Percentiles rank a stretch among this genome's conserved stretches.
Conservation (phyloP, 2,329 filamentous ascomycete species). For the Trichoderma sp. region DNA sequence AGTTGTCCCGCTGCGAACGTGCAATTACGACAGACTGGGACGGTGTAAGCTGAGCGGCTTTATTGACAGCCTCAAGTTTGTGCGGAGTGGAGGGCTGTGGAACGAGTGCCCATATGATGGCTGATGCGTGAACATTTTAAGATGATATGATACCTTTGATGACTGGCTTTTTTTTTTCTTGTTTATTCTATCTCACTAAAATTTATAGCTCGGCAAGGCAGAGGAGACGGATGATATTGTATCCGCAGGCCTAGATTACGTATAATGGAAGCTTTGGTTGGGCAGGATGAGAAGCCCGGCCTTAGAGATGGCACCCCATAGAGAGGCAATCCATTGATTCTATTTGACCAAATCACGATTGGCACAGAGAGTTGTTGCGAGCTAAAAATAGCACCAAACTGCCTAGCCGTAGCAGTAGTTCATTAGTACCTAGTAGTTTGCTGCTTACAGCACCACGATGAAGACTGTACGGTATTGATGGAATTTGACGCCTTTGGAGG, state of each 20-base stretch:
- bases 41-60: constrained; percentile 68
- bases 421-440: not conserved
- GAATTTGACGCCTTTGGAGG: not conserved
- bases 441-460: not conserved
- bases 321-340: not conserved
- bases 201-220: not conserved
- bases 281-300: not conserved
- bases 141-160: not conserved
- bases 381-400: not conserved
- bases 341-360: too few relatives aligned
- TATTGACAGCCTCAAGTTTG: constrained; percentile 72
- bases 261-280: not conserved
- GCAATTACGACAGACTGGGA: constrained; percentile 66
- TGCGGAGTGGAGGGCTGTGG: constrained; percentile 70
- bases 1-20: constrained; percentile 68
- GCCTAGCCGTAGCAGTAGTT: not conserved
- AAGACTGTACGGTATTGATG: not conserved
- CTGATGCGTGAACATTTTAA: not conserved
- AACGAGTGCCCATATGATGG: constrained; percentile 47
- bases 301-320: not conserved
- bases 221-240: not conserved
- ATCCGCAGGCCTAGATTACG: not conserved
- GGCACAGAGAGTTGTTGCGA: not conserved
- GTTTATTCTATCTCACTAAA: not conserved
- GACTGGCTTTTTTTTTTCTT: not conserved